Conservation (phyloP, 306 rosid genomes). For the Quercus agrifolia region DNA sequence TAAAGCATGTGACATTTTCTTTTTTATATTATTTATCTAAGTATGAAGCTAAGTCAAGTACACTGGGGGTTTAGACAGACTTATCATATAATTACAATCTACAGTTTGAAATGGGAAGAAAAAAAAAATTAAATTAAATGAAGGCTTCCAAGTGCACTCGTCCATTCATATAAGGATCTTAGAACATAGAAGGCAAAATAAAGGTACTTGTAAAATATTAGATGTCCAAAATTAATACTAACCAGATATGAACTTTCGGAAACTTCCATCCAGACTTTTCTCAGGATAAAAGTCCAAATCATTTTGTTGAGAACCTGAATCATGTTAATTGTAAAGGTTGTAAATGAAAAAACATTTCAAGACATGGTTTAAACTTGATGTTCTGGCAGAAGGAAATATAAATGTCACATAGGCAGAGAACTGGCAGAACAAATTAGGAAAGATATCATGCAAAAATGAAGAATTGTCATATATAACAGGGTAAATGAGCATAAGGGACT, state of each 20-base stretch:
- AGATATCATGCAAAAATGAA: background rate
- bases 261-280: conserved; percentile 43
- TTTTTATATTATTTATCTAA: too few relatives aligned
- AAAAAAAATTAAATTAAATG: background rate
- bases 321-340: background rate
- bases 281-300: conserved; percentile 33
- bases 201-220: background rate
- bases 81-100: background rate
- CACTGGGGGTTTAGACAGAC: background rate
- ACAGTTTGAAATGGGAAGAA: background rate
- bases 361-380: background rate
- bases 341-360: background rate
- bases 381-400: background rate
- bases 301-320: conserved; percentile 28
- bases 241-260: conserved; percentile 45
- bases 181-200: background rate
- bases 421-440: background rate
- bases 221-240: background rate
- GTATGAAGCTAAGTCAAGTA: background rate
- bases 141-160: background rate
- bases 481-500: background rate
- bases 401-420: background rate
- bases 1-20: background rate
- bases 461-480: background rate
- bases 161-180: background rate